Evolutionary conservation across 2,329 filamentous ascomycete species (phyloP), one percentile per base, ranked within the genome.

Genomic region (Xylogone sp.): DNA sequence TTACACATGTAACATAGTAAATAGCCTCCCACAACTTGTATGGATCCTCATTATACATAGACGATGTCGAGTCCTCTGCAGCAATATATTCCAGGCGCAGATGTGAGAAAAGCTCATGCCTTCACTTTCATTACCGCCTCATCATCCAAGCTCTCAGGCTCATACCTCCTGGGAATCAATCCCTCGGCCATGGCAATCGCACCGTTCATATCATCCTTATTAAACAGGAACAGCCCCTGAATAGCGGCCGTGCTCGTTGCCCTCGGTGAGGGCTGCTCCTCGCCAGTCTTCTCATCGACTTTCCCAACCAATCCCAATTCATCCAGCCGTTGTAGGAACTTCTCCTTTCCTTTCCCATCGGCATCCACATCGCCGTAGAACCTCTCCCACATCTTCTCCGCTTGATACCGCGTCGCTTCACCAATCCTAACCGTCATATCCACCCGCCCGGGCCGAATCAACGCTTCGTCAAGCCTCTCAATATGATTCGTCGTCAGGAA

Each of bases 401-500:
- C 92, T 70, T 97, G 94, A 67, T 88, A 87, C 53, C 83, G 78
- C 2, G 88, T 93, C 27, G 93, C 91, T 69, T 96, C 88, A 34
- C 92, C 93, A 46, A 99, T 86, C 50, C 90, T 83, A 3, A 96
- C 81, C 59, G 90, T 94, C 86, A 97, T 88, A 69, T 99, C 94
- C 1, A 99, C 91, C 46, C 94, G 82, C 1, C 94, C 94, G 0
- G 94, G 94, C 21, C 94, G 81, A 45, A 97, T 90, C 42, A 99
- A 72, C 3, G 94, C 94, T 54, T 90, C 87, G 84, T 88, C 64
- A 1, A 97, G 79, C 42, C 90, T 81, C 59, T 97, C 91, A 34
- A 96, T 84, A 64, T 97, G 90, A 64, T 99, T 99, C 2, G 94
- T 99, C 0, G 94, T 99, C 3, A 99, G 76, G 69, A 99, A 96